Conservation (phyloP, 2,329 filamentous ascomycete genomes). For the Sarocladiaceae sp. region DNA sequence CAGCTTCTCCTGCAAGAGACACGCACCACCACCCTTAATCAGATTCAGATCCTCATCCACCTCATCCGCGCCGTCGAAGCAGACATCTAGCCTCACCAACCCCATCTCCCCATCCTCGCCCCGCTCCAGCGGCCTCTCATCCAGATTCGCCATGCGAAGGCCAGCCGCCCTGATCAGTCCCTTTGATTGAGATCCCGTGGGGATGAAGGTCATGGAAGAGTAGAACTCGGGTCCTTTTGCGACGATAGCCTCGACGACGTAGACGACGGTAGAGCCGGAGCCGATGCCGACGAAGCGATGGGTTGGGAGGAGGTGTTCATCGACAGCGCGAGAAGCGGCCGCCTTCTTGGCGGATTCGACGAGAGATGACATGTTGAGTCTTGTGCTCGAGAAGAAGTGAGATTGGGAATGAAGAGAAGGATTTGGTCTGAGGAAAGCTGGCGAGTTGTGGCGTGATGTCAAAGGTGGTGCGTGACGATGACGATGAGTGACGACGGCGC, state of each 20-base stretch:
- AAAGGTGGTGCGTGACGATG: not conserved
- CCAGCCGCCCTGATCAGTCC: conserved; percentile 77
- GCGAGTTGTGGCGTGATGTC: not conserved
- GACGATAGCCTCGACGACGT: conserved; percentile 76
- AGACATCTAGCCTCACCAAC: conserved; percentile 66
- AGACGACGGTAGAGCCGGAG: conserved; percentile 74
- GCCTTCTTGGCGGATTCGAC: conserved; percentile 70
- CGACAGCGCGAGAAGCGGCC: conserved; percentile 67
- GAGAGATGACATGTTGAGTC: conserved; percentile 21
- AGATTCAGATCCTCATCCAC: conserved; percentile 92
- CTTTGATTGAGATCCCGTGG: conserved; percentile 86
- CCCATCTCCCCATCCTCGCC: conserved; percentile 11
- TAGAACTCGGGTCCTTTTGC: conserved; percentile 49
- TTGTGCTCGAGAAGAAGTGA: not conserved
- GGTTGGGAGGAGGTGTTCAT: conserved; percentile 59
- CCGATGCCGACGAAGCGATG: conserved; percentile 70
- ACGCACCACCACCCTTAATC: conserved; percentile 97
- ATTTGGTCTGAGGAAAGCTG: not conserved
- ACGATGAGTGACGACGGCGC: not conserved
- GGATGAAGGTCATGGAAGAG: conserved; percentile 72
- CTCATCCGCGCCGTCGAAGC: conserved; percentile 95
- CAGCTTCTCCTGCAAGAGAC: conserved; percentile 94
- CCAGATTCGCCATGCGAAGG: conserved; percentile 69
- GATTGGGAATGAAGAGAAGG: conserved; percentile 12
- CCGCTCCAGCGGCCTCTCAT: conserved; percentile 52